A percentile compares a stretch with the other conserved stretches of the same genome.
Evolutionary conservation across 2,329 filamentous ascomycete species (phyloP).

Genomic region (Triangularia verruculosa): DNA sequence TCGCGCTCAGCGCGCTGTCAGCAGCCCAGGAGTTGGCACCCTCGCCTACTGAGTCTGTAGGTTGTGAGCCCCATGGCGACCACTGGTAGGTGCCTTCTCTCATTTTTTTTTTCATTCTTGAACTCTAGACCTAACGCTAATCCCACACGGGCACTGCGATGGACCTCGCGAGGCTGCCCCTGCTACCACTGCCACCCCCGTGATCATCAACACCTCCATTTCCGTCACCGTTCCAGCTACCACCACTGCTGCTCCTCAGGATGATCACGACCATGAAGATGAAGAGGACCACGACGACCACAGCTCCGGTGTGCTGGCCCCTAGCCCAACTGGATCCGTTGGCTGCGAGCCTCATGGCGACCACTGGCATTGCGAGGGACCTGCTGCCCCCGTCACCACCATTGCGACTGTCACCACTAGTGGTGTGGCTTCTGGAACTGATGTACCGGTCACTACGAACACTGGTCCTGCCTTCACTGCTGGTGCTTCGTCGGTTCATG

Average conservation of each 20-base stretch:
- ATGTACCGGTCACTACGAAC: background rate
- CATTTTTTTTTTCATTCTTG: too few relatives aligned
- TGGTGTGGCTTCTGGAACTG: background rate
- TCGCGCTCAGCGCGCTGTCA: background rate
- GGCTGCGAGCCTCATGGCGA: background rate
- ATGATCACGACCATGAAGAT: background rate
- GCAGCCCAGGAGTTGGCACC: background rate
- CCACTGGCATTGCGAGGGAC: background rate
- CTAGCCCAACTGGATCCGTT: background rate
- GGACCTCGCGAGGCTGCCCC: background rate
- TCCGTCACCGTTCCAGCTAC: background rate
- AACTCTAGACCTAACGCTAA: background rate
- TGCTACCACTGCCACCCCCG: background rate
- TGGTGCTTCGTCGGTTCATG: background rate
- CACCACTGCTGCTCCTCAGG: background rate
- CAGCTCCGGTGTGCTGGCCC: background rate
- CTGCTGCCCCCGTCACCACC: background rate
- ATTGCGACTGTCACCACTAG: background rate
- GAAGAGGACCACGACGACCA: background rate
- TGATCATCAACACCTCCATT: background rate
- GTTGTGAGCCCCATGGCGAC: slow-evolving; percentile 1
- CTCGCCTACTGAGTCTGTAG: slow-evolving; percentile 1
- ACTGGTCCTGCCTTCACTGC: background rate
- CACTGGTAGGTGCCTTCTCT: background rate
- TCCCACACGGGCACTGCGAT: background rate